Percentiles rank a stretch among this genome's conserved stretches.
phyloP scores from a whole-genome alignment of 2,329 filamentous ascomycete species.

The Dactylella cylindrospora region DNA sequence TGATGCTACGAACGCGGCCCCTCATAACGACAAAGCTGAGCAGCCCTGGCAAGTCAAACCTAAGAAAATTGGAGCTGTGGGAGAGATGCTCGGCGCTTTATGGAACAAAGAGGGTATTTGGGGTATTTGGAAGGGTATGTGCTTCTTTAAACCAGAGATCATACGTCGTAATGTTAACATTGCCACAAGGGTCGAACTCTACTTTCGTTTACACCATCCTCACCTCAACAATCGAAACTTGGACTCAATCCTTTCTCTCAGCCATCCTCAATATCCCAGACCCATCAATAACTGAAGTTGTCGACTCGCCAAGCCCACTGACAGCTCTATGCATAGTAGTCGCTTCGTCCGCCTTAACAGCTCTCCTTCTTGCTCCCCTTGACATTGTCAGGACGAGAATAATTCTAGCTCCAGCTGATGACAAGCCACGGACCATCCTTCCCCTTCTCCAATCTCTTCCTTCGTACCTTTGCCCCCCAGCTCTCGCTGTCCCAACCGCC shows the following conservation, averaged over 20 bases:
- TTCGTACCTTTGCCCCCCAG: constrained; percentile 69
- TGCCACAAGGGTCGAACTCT: constrained; percentile 67
- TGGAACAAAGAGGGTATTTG: constrained; percentile 88
- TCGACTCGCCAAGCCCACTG: constrained; percentile 81
- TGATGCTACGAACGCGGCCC: constrained; percentile 51
- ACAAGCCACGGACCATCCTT: constrained; percentile 74
- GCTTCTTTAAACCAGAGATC: background rate
- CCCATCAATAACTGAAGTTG: constrained; percentile 70
- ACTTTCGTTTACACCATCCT: constrained; percentile 90
- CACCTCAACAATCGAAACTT: constrained; percentile 83
- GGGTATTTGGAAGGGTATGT: constrained; percentile 79
- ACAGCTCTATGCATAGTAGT: constrained; percentile 74
- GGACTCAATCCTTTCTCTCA: constrained; percentile 85
- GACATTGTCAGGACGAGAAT: constrained; percentile 87
- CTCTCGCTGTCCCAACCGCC: constrained; percentile 78
- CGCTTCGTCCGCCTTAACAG: constrained; percentile 67
- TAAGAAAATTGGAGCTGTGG: constrained; percentile 40
- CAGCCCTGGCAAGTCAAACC: constrained; percentile 73
- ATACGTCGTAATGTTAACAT: background rate
- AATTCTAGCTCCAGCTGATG: constrained; percentile 77
- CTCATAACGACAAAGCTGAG: constrained; percentile 69
- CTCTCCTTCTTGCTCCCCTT: constrained; percentile 78
- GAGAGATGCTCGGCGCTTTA: constrained; percentile 77
- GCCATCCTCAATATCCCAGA: constrained; percentile 89
- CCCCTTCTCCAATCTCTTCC: constrained; percentile 76